These are phyloP conservation scores for Orbilia blumenaviensis DNA, from an alignment of 2,329 filamentous ascomycete species.

Conservation along the genomic window DNA sequence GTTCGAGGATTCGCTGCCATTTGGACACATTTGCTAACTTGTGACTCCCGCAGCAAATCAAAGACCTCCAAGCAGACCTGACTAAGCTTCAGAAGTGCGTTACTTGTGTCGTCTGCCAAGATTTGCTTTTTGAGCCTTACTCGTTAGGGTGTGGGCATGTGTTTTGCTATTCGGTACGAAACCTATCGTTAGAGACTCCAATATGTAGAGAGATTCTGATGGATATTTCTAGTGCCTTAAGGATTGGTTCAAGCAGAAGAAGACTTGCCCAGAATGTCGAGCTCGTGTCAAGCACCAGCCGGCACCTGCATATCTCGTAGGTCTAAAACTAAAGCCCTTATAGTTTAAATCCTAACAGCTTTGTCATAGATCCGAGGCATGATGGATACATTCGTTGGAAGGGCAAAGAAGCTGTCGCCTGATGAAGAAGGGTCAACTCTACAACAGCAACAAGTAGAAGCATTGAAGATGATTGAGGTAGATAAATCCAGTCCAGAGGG, in stretches of 20 bases:
- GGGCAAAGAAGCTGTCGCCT: conserved; percentile 56
- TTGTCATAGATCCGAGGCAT: conserved; percentile 57
- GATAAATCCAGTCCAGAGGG: conserved; percentile 54
- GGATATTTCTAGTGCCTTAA: conserved; percentile 55
- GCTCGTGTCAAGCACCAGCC: conserved; percentile 55
- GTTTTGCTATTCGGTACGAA: conserved; percentile 58
- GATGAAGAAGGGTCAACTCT: conserved; percentile 55
- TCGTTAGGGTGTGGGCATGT: conserved; percentile 58
- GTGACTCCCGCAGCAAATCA: conserved; percentile 59
- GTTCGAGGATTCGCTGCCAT: conserved; percentile 11
- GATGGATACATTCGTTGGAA: conserved; percentile 57
- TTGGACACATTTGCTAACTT: conserved; percentile 53
- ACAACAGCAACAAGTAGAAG: conserved; percentile 56
- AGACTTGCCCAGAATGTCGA: conserved; percentile 58
- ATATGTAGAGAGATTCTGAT: not conserved
- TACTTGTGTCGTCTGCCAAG: conserved; percentile 58
- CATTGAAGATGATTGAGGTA: conserved; percentile 51
- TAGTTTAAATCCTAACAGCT: not conserved
- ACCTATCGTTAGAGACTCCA: not conserved
- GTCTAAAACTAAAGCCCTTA: not conserved
- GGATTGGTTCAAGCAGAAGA: conserved; percentile 57
- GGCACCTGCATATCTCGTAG: conserved; percentile 57
- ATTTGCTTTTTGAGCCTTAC: conserved; percentile 58
- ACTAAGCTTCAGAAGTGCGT: conserved; percentile 58
- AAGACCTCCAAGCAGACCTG: conserved; percentile 56